Conservation (phyloP, 345 rosid species). For the Arabidopsis arenosa region DNA sequence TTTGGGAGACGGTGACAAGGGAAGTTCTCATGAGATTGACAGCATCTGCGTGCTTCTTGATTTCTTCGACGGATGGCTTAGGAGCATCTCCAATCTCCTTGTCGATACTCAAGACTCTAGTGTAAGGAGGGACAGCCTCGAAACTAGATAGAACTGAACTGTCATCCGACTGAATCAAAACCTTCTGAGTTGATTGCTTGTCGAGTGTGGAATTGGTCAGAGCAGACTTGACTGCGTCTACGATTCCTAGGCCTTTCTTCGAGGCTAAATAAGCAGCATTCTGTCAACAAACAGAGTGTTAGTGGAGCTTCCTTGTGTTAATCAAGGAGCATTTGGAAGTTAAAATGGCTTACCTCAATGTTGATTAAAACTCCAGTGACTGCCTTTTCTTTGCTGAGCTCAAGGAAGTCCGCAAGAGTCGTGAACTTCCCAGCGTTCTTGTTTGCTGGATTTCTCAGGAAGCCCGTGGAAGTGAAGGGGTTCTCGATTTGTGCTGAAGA, state of each 20-base stretch:
- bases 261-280: slow-evolving; percentile 91
- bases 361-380: slow-evolving; percentile 75
- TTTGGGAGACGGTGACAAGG: slow-evolving; percentile 43
- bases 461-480: slow-evolving; percentile 50
- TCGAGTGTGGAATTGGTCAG: slow-evolving; percentile 68
- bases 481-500: slow-evolving; percentile 73
- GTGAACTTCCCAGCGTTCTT: slow-evolving; percentile 73
- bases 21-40: slow-evolving; percentile 55
- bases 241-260: slow-evolving; percentile 72
- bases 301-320: background rate
- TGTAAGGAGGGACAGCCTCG: slow-evolving; percentile 51
- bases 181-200: slow-evolving; percentile 73
- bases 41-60: slow-evolving; percentile 75
- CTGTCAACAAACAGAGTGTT: slow-evolving; percentile 47
- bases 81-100: slow-evolving; percentile 64
- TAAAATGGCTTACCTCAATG: slow-evolving; percentile 57
- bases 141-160: slow-evolving; percentile 68
- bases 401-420: slow-evolving; percentile 66
- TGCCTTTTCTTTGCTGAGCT: slow-evolving; percentile 71
- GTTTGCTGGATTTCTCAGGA: slow-evolving; percentile 65
- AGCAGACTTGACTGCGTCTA: slow-evolving; percentile 56
- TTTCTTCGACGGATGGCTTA: slow-evolving; percentile 53
- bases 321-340: background rate
- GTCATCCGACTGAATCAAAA: slow-evolving; percentile 79
- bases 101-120: slow-evolving; percentile 57